phyloP scores from a whole-genome alignment of 805 yeast genomes.

The Wickerhamomyces xylosicus region DNA sequence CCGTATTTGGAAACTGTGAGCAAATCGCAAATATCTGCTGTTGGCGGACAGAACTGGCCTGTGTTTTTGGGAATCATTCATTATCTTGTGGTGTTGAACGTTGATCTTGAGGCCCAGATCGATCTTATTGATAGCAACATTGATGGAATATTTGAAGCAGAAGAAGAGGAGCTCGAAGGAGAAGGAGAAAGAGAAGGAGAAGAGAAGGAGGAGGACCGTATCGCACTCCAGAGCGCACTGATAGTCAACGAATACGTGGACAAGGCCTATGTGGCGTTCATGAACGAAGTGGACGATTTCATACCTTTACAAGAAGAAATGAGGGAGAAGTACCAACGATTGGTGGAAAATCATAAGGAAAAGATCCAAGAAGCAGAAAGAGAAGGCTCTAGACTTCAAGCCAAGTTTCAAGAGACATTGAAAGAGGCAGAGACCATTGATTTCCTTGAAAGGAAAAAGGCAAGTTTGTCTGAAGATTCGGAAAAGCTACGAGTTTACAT shows the following conservation, averaged over 20 bases:
- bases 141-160: constrained; percentile 33
- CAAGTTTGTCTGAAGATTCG: constrained; percentile 61
- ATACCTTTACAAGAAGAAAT: constrained; percentile 43
- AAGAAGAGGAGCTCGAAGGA: constrained; percentile 19
- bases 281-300: constrained; percentile 57
- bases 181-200: constrained; percentile 19
- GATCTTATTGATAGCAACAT: constrained; percentile 40
- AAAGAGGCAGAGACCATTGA: constrained; percentile 37
- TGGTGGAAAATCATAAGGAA: constrained; percentile 35
- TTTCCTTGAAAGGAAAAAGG: constrained; percentile 43
- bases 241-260: constrained; percentile 51
- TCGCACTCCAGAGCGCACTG: constrained; percentile 27
- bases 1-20: constrained; percentile 76
- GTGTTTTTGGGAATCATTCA: constrained; percentile 70
- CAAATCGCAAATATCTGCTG: constrained; percentile 81
- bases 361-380: constrained; percentile 32
- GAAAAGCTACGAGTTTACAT: constrained; percentile 64
- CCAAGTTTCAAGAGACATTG: constrained; percentile 30
- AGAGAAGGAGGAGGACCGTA: constrained; percentile 17
- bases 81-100: constrained; percentile 27
- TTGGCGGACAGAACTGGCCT: constrained; percentile 87
- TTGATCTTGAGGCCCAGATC: not conserved
- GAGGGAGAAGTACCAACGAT: constrained; percentile 41
- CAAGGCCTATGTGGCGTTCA: constrained; percentile 57
- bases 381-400: constrained; percentile 30